Evolutionary conservation across 2,329 filamentous ascomycete species (phyloP), one percentile per base, ranked within the genome.

Genomic region (Penicillium sp.): DNA sequence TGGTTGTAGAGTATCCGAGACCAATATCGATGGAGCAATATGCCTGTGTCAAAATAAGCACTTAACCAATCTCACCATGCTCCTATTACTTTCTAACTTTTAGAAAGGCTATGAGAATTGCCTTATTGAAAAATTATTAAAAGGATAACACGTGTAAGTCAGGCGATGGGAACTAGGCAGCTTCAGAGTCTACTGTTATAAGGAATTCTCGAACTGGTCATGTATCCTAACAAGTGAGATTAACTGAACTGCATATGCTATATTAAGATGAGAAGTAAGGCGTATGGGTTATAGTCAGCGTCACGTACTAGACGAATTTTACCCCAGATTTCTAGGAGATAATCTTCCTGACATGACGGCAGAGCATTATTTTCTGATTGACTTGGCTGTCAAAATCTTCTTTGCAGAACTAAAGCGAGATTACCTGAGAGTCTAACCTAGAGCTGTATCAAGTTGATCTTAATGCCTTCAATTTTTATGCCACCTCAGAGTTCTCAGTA

Each of bases 261-360:
- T 5, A 35, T 6, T n/a, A 16, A 32, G 20, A 11, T 50, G 6
- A 59, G 38, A 26, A 45, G 26, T 1, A 38, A 26, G 7, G 7
- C 24, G 24, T 24, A 24, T 24, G 24, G 5, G 8, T 24, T 16
- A 26, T 34, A 7, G 18, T 14, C 29, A 16, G 26, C 22, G n/a
- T 35, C 69, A 9, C 8, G 9, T 29, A 29, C 26, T 29, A 29
- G 26, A 29, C 26, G 8, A 9, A 29, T 8, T 29, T 29, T 29
- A 9, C 26, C 26, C 26, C 26, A 29, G 26, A 9, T 24, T 24
- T 24, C 5, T 24, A 24, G 24, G 26, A 92, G 89, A 44, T 81
- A 84, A 11, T 84, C 84, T 2, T 87, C 86, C 0, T 88, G 88
- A 1, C 82, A 85, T 88, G 87, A 91, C 67, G 92, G 88, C 0